phyloP scores from a whole-genome alignment of 306 rosid genomes.

The Abrus pulchellus region DNA sequence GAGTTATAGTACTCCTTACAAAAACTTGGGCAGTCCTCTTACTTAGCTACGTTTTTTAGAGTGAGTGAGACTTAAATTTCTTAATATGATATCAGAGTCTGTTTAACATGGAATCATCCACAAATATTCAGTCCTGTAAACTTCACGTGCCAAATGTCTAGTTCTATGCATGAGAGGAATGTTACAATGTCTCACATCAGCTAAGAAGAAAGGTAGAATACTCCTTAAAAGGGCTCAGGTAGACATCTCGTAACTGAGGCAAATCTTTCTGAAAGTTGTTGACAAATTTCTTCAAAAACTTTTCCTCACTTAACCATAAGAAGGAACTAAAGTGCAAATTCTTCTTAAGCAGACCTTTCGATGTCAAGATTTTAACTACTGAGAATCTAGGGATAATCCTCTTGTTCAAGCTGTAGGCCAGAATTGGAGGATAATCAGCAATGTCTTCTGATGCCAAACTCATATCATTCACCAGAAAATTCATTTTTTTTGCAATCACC shows the following conservation, averaged over 20 bases:
- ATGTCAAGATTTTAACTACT: slow-evolving; percentile 2
- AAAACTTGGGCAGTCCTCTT: too few relatives aligned
- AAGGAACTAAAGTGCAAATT: background rate
- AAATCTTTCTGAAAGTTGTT: background rate
- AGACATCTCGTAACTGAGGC: slow-evolving; percentile 15
- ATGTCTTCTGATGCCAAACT: background rate
- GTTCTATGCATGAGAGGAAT: too few relatives aligned
- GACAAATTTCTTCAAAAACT: background rate
- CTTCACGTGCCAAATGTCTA: too few relatives aligned
- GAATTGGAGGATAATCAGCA: background rate
- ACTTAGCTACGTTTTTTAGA: too few relatives aligned
- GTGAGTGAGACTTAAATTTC: too few relatives aligned
- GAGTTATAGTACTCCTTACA: too few relatives aligned
- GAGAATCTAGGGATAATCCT: slow-evolving; percentile 39
- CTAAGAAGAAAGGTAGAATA: too few relatives aligned
- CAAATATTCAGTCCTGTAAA: too few relatives aligned
- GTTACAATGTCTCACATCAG: too few relatives aligned
- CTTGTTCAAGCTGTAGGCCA: slow-evolving; percentile 45
- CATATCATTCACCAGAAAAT: slow-evolving; percentile 43
- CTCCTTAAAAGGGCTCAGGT: too few relatives aligned
- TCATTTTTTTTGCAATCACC: background rate
- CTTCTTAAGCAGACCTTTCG: slow-evolving; percentile 4
- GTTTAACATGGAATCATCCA: too few relatives aligned
- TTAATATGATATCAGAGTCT: too few relatives aligned
- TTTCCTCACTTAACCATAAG: background rate